A percentile compares a stretch with the other conserved stretches of the same genome.
Evolutionary conservation across 2,329 filamentous ascomycete species (phyloP).

Genomic region (Triangularia verruculosa): DNA sequence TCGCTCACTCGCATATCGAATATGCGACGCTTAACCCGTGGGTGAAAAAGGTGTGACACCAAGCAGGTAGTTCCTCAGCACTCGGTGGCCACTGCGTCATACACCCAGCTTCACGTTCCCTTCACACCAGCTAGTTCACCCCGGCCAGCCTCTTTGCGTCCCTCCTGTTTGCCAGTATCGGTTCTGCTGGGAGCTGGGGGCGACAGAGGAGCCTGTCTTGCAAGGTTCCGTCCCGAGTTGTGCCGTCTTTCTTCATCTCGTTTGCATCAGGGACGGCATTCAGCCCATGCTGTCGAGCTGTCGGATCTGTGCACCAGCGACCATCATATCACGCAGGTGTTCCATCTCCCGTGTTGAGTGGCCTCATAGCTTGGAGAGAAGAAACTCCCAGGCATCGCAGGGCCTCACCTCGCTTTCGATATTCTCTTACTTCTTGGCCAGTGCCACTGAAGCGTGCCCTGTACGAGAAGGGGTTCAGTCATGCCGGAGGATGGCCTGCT

Average conservation of each 20-base stretch:
- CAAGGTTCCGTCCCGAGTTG: not conserved
- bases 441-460: slow-evolving; percentile 1
- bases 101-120: not conserved
- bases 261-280: not conserved
- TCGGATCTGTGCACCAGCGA: slow-evolving; percentile 6
- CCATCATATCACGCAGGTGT: slow-evolving; percentile 2
- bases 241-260: not conserved
- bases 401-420: not conserved
- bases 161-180: not conserved
- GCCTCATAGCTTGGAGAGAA: not conserved
- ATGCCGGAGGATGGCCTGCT: not conserved
- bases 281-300: not conserved
- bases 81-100: slow-evolving; percentile 11
- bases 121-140: not conserved
- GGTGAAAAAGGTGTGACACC: slow-evolving; percentile 4
- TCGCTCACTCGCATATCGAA: slow-evolving; percentile 8
- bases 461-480: not conserved
- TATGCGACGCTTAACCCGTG: slow-evolving; percentile 9
- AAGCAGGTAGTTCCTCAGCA: not conserved
- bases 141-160: not conserved
- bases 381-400: not conserved
- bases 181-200: not conserved
- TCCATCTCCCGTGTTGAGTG: not conserved
- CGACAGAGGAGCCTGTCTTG: not conserved
- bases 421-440: not conserved